A percentile compares a stretch with the other conserved stretches of the same genome.
phyloP scores from a whole-genome alignment of 352 stramenopile species.

The Paralagenidium karlingii region DNA sequence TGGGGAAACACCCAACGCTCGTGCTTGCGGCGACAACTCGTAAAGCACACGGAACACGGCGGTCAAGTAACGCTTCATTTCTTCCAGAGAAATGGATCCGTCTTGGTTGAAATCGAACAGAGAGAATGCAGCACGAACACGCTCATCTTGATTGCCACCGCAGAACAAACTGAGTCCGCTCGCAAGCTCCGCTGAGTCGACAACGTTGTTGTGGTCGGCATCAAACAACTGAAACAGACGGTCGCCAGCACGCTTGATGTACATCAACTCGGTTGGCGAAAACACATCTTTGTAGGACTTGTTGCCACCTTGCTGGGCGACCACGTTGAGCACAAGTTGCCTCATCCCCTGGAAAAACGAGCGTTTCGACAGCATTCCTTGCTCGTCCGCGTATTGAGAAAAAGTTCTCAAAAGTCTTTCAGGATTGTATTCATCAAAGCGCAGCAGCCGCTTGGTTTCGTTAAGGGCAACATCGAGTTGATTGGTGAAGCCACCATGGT shows the following conservation, averaged over 20 bases:
- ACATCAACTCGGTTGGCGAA: no score
- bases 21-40: constrained; percentile 1
- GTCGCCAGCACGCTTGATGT: no score
- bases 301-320: no score
- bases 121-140: constrained; percentile 11
- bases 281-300: no score
- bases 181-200: constrained; percentile 16
- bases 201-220: constrained; percentile 8
- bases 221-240: constrained; percentile 14
- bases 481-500: background rate
- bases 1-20: constrained; percentile 2
- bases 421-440: background rate
- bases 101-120: constrained; percentile 17
- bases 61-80: constrained; percentile 12
- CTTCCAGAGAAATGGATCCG: constrained; percentile 11
- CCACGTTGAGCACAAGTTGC: no score
- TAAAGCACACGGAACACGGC: constrained; percentile 9
- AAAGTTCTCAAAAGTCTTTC: no score
- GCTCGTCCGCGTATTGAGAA: no score
- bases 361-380: no score
- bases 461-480: background rate
- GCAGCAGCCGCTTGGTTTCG: constrained; percentile 2
- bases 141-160: constrained; percentile 11
- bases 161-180: constrained; percentile 15
- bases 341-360: no score